A percentile compares a stretch with the other conserved stretches of the same genome.
These are phyloP conservation scores for Penicillium griseofulvum DNA, from an alignment of 2,329 filamentous ascomycete species.

Conservation along the genomic window DNA sequence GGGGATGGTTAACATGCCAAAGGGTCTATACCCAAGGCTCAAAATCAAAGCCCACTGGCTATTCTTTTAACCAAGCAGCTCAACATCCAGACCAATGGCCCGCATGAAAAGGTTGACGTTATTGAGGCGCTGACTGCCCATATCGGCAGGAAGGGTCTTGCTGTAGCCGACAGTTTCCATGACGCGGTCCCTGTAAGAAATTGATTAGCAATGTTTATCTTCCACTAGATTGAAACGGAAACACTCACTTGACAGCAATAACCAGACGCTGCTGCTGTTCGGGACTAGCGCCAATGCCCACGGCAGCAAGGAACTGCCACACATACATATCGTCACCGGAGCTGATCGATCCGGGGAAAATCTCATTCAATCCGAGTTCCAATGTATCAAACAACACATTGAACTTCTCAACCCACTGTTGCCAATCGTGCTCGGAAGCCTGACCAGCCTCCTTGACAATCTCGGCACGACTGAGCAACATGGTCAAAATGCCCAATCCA, in stretches of 20 bases:
- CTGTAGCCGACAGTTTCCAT: conserved; percentile 89
- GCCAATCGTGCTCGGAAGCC: conserved; percentile 69
- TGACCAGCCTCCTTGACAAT: conserved; percentile 79
- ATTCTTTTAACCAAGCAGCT: conserved; percentile 58
- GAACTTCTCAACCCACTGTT: conserved; percentile 81
- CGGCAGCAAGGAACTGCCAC: conserved; percentile 95
- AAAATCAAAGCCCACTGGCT: not conserved
- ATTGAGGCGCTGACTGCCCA: conserved; percentile 76
- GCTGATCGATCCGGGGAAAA: conserved; percentile 90
- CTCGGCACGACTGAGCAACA: conserved; percentile 90
- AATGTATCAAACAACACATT: conserved; percentile 82
- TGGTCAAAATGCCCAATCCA: conserved; percentile 84
- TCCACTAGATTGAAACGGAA: not conserved
- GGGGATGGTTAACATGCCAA: not conserved
- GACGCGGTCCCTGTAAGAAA: conserved; percentile 66
- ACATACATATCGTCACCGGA: conserved; percentile 92
- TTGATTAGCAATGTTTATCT: conserved; percentile 14
- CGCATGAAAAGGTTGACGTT: conserved; percentile 99
- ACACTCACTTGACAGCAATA: conserved; percentile 75
- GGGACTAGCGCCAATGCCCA: conserved; percentile 87
- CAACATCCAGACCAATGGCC: conserved; percentile 96
- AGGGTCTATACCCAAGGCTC: not conserved
- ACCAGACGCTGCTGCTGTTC: conserved; percentile 95
- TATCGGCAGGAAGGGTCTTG: conserved; percentile 83
- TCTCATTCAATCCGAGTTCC: conserved; percentile 75